phyloP scores from a whole-genome alignment of 2,329 filamentous ascomycete genomes.

The Ophiocordyceps sinensis region DNA sequence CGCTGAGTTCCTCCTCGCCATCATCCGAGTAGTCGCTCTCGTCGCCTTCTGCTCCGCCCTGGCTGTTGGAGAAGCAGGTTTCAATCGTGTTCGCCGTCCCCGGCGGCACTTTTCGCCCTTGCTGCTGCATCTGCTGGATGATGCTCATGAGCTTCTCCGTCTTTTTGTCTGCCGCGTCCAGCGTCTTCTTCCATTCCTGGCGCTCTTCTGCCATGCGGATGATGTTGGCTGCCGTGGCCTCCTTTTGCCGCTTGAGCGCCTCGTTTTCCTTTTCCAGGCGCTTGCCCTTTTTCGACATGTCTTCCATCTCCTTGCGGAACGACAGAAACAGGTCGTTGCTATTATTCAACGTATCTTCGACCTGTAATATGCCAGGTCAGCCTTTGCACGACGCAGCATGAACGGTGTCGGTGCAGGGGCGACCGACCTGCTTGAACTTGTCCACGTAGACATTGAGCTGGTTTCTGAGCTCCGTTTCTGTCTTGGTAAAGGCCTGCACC shows the following conservation, averaged over 20 bases:
- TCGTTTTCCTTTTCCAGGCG: conserved; percentile 94
- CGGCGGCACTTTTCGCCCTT: conserved; percentile 64
- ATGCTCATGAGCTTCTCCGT: conserved; percentile 86
- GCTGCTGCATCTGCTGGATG: conserved; percentile 91
- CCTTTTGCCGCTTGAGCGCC: conserved; percentile 79
- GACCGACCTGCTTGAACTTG: conserved; percentile 94
- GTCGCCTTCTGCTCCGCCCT: conserved; percentile 35
- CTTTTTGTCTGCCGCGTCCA: conserved; percentile 44
- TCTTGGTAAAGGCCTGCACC: conserved; percentile 91
- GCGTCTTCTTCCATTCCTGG: conserved; percentile 64
- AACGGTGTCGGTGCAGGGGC: neutral
- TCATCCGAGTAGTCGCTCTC: conserved; percentile 52
- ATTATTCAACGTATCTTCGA: conserved; percentile 96
- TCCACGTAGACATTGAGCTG: conserved; percentile 98
- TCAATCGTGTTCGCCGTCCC: conserved; percentile 47
- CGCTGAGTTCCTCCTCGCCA: conserved; percentile 47
- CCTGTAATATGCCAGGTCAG: conserved; percentile 36
- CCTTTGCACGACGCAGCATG: neutral
- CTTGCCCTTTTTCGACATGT: conserved; percentile 99
- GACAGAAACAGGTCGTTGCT: conserved; percentile 95
- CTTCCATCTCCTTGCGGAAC: conserved; percentile 97
- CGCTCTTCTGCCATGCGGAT: conserved; percentile 95
- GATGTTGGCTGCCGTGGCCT: conserved; percentile 86
- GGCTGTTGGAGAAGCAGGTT: conserved; percentile 40
- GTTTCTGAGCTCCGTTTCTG: conserved; percentile 81